Evolutionary conservation across 2,329 filamentous ascomycete species (phyloP).

Genomic region (Ophiostoma piceae): DNA sequence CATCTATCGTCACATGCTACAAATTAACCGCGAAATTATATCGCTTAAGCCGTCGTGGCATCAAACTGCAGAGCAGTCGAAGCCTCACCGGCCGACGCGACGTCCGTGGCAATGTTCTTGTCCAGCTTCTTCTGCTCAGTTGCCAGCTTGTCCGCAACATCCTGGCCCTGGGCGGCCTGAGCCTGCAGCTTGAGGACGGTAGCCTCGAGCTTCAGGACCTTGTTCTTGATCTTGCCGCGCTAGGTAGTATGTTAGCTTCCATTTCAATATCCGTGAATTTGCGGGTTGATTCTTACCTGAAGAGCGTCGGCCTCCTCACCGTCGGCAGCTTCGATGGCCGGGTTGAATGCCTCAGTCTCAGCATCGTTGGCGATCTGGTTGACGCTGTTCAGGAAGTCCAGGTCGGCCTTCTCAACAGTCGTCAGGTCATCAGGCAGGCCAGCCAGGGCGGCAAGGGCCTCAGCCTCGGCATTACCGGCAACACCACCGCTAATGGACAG

Average conservation of each 20-base stretch:
- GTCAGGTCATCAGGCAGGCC: background rate
- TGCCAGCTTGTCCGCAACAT: background rate
- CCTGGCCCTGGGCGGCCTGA: background rate
- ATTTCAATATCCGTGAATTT: background rate
- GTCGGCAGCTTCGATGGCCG: background rate
- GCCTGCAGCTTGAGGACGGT: slow-evolving; percentile 10
- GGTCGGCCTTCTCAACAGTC: background rate
- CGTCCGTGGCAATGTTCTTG: slow-evolving; percentile 3
- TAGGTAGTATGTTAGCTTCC: background rate
- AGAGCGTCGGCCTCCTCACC: slow-evolving; percentile 6
- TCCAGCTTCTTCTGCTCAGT: background rate
- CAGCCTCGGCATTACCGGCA: background rate
- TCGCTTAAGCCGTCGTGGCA: background rate
- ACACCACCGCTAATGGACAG: slow-evolving; percentile 2
- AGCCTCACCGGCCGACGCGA: background rate
- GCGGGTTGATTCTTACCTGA: background rate
- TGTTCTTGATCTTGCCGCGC: slow-evolving; percentile 9
- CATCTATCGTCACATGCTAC: no score
- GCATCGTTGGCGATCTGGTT: slow-evolving; percentile 9
- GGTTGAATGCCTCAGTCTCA: slow-evolving; percentile 1
- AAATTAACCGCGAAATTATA: no score
- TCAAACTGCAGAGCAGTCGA: slow-evolving; percentile 4
- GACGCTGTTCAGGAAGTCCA: slow-evolving; percentile 1
- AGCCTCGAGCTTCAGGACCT: slow-evolving; percentile 7
- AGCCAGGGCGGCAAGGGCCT: background rate